Base-by-base conservation (phyloP, 2,329 filamentous ascomycete species). In the Zymoseptoria tritici region DNA sequence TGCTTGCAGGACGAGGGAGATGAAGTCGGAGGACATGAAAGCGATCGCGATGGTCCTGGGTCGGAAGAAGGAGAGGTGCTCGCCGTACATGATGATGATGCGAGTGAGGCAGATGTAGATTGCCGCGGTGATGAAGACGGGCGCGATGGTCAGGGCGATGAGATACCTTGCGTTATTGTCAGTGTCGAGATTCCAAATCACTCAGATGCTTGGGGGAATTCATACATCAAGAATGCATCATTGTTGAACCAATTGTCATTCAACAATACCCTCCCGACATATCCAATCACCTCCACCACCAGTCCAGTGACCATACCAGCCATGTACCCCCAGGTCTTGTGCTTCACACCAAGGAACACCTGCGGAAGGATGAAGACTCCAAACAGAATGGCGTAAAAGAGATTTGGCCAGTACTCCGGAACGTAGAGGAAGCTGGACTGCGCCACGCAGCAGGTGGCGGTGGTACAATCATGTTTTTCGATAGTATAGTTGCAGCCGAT, bases 81-180 rank as follows among this genome's bases (percentile, higher is more conserved):
- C 55, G 77, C 83, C 83, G 57, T 84, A 82, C 54, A 77, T 76
- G 16, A 81, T 69, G 59, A 85, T 80, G 62, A 85, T 77, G 56
- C 84, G 80, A 49, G 83, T 82, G 13, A 86, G 76, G 11, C 79
- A 81, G 26, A 86, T 70, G 72, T 84, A 85, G 66, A 85, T 80
- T 59, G 77, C 79, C 2, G 79, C 84, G 8, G 79, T 78, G 60
- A 81, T 71, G 70, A 82, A 85, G 49, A 80, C 83, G 6, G 82
- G 83, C 0, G 79, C 80, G 50, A 86, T 80, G 52, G 84, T 82
- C 24, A 85, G 71, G 59, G 77, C 79, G 67, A 82, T 80, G 56
- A 85, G 81, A 62, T 85, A 81, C 22, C 22, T 24, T 24, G 22
- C 22, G 22, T 24, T 5, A 24, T 4, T 3, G 22, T 24, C 22